Evolutionary conservation across 306 rosid species (phyloP), one percentile per base, ranked within the genome.

Genomic region (Morella rubra): DNA sequence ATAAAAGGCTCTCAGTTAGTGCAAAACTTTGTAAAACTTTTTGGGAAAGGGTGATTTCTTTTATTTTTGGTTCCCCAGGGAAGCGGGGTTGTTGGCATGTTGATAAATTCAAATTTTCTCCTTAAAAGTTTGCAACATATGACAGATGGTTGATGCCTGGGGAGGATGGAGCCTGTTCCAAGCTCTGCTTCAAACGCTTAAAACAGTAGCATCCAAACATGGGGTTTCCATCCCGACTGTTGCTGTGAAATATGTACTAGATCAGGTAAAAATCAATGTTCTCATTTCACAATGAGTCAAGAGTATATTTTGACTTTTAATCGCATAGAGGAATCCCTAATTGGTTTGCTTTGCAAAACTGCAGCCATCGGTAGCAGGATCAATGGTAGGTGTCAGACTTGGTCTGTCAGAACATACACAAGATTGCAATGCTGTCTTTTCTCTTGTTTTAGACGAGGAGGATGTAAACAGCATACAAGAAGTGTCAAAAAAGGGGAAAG

Each of bases 81-180:
- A 61, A 51, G 68, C 53, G 5, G 44, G 13, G 42, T 50, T 0
- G 8, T 62, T 50, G 49, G 72, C 62, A 40, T 44, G 11, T 46
- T 12, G 75, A 77, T 62, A 50, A 53, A 56, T 75, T 72, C 69
- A 60, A 42, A 49, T 72, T 49, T 74, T 71, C 61, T 66, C 10
- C 45, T 79, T 20, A 62, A 37, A 19, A 62, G 58, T 73, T 40
- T 74, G 73, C 60, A 64, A 19, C 32, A 24, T 68, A 37, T 79
- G 80, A 77, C 90, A 95, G 96, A 95, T 92, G 97, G 90, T 92
- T 67, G 97, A 95, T 86, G 93, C 97, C 60, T 92, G 96, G 97
- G 97, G 98, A 73, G 98, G 97, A 74, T 95, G 97, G 98, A 82
- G 79, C 81, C 85, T 84, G 72, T 95, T 92, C 80, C 98, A 95